Conservation (phyloP, 1,284 basidiomycete genomes). For the Fomitopsis palustris region DNA sequence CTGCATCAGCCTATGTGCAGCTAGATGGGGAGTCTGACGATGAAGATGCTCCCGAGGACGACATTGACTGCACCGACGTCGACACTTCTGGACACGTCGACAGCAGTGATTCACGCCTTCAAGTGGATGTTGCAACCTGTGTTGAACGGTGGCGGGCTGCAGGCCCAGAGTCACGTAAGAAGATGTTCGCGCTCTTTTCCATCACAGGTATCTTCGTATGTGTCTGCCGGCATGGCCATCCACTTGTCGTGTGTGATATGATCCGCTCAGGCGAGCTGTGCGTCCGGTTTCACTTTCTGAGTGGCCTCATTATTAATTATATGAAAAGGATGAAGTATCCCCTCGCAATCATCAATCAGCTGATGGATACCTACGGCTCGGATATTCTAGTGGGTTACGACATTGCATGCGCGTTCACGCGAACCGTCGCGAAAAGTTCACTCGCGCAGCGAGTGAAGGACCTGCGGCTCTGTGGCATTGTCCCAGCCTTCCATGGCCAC, state of each 20-base stretch:
- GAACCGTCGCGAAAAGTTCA: slow-evolving; percentile 24
- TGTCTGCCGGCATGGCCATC: slow-evolving; percentile 16
- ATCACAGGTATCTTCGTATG: slow-evolving; percentile 32
- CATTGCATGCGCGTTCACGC: slow-evolving; percentile 30
- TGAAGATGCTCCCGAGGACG: no score
- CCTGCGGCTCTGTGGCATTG: slow-evolving; percentile 11
- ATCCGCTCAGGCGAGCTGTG: slow-evolving; percentile 34
- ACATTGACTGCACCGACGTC: neutral
- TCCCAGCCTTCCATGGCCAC: no score
- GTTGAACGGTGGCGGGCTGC: slow-evolving; percentile 18
- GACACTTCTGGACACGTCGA: neutral
- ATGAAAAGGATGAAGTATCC: slow-evolving; percentile 33
- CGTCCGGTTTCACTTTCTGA: slow-evolving; percentile 7
- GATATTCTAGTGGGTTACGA: slow-evolving; percentile 30
- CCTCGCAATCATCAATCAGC: slow-evolving; percentile 25
- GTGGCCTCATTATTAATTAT: neutral
- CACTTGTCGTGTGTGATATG: slow-evolving; percentile 33
- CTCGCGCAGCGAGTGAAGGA: slow-evolving; percentile 13
- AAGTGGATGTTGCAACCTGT: slow-evolving; percentile 5
- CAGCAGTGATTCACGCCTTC: neutral
- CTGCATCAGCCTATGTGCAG: no score
- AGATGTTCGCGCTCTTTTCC: slow-evolving; percentile 27
- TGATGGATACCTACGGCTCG: slow-evolving; percentile 19
- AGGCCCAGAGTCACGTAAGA: slow-evolving; percentile 23
- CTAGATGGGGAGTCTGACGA: no score